A percentile compares a stretch with the other conserved stretches of the same genome.
Evolutionary conservation across 768 basidiomycete genomes (phyloP).

Genomic region (Crucibulum laeve): DNA sequence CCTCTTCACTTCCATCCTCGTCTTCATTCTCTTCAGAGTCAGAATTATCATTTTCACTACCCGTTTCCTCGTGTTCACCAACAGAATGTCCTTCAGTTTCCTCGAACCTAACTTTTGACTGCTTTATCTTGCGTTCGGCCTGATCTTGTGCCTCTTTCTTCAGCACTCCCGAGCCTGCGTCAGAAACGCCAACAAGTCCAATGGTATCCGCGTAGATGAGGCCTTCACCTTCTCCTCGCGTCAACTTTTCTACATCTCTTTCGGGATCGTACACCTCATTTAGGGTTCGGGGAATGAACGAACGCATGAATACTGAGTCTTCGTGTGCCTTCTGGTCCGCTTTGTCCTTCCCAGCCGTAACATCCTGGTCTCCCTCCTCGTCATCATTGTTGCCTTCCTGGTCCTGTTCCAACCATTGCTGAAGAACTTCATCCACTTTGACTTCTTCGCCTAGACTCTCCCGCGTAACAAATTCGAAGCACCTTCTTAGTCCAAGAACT

Average conservation of each 20-base stretch:
- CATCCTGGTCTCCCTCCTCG: constrained; percentile 7
- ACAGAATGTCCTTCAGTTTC: constrained; percentile 18
- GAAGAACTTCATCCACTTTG: constrained; percentile 29
- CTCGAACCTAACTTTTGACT: constrained; percentile 6
- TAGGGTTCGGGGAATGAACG: constrained; percentile 90
- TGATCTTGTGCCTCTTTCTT: constrained; percentile 7
- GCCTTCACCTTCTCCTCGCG: constrained; percentile 61
- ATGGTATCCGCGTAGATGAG: constrained; percentile 89
- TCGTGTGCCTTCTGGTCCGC: constrained; percentile 50
- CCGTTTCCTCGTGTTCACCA: constrained; percentile 15
- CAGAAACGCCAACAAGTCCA: constrained; percentile 55
- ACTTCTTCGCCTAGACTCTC: constrained; percentile 35
- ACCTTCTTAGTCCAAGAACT: constrained; percentile 73
- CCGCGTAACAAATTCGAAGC: constrained; percentile 86
- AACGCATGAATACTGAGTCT: constrained; percentile 83
- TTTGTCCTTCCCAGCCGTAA: constrained; percentile 5
- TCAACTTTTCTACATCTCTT: constrained; percentile 77
- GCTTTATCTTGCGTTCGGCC: constrained; percentile 10
- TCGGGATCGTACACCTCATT: constrained; percentile 96
- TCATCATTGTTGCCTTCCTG: constrained; percentile 15
- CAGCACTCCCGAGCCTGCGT: constrained; percentile 1
- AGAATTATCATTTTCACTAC: constrained; percentile 24
- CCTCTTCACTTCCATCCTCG: constrained; percentile 29
- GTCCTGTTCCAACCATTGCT: constrained; percentile 35
- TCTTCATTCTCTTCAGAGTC: constrained; percentile 27